phyloP scores from a whole-genome alignment of 345 rosid species.

The Iberis pinnata region DNA sequence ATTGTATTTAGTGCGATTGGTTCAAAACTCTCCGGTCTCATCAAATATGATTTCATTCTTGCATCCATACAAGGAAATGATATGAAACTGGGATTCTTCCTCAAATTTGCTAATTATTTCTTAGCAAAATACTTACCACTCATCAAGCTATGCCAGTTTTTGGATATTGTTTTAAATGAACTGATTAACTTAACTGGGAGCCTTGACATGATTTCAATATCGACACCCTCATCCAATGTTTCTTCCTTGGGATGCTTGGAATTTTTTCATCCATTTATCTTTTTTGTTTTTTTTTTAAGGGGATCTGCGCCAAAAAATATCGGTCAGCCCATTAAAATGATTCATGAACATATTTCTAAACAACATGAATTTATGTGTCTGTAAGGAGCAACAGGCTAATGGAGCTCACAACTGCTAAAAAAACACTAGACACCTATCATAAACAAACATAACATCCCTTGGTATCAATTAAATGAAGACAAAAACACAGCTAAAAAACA shows the following conservation, averaged over 20 bases:
- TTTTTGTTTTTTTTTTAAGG: constrained; percentile 9
- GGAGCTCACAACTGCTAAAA: constrained; percentile 8
- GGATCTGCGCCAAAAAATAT: constrained; percentile 18
- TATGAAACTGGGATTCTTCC: constrained; percentile 13
- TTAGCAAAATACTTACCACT: constrained; percentile 7
- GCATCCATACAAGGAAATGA: neutral
- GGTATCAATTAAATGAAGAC: constrained; percentile 8
- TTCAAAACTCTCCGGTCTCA: neutral
- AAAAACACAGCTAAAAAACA: neutral
- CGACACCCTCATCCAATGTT: neutral
- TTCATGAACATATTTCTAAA: no score
- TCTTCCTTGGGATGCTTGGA: neutral
- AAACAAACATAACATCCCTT: constrained; percentile 10
- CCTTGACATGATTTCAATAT: constrained; percentile 22
- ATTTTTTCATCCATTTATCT: constrained; percentile 21
- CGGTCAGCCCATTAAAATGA: no score
- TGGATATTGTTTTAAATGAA: constrained; percentile 16
- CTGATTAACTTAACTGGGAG: constrained; percentile 16
- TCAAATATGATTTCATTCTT: neutral
- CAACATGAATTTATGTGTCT: neutral
- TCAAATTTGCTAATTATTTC: constrained; percentile 16
- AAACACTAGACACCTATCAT: constrained; percentile 5
- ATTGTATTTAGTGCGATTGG: neutral
- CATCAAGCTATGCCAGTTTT: neutral
- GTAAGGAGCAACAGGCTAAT: neutral